Conservation (phyloP, 495 filamentous ascomycete genomes). For the Chaetomidium leptoderma region DNA sequence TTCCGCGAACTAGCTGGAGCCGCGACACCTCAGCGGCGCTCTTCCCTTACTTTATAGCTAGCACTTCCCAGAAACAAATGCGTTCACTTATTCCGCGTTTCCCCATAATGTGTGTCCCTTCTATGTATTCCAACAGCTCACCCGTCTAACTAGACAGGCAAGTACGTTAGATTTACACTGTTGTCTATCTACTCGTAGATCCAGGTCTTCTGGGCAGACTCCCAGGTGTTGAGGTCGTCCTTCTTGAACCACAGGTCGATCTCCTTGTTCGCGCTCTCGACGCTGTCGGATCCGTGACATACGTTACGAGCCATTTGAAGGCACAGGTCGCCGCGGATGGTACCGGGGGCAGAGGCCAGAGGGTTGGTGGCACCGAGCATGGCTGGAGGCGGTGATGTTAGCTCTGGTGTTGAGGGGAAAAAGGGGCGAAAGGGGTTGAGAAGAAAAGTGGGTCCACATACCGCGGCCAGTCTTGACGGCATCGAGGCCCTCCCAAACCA, state of each 20-base stretch:
- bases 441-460: no score
- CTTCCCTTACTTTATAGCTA: no score
- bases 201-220: constrained; percentile 77
- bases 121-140: no score
- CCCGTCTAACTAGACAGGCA: no score
- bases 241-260: constrained; percentile 95
- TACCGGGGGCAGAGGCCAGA: constrained; percentile 84
- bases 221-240: constrained; percentile 75
- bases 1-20: no score
- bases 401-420: background rate
- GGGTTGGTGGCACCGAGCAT: constrained; percentile 99
- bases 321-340: constrained; percentile 72
- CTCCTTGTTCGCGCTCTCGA: constrained; percentile 99
- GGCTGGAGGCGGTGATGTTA: constrained; percentile 43
- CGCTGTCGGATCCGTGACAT: constrained; percentile 97
- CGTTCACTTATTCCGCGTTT: no score
- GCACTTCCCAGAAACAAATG: no score
- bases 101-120: no score
- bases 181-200: constrained; percentile 96
- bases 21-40: no score
- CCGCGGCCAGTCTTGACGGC: constrained; percentile 96
- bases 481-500: constrained; percentile 98
- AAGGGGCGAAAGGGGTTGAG: background rate
- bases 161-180: no score
- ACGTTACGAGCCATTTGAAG: constrained; percentile 93